Evolutionary conservation across 257 asterid species (phyloP).

Genomic region (Handroanthus guayacan): DNA sequence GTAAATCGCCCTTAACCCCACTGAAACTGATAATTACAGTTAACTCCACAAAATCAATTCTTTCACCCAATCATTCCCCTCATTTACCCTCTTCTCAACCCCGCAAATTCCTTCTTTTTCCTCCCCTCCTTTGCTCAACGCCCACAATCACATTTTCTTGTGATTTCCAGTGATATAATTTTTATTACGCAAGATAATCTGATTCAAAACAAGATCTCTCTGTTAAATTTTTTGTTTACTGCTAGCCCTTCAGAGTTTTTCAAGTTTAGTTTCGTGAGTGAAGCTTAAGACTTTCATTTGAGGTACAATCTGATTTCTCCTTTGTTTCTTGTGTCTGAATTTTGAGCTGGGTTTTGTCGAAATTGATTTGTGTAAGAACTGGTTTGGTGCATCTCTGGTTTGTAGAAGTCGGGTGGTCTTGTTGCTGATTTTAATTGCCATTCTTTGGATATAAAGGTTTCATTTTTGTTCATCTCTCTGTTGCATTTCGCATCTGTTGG

Average conservation of each 20-base stretch:
- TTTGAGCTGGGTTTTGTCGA: constrained; percentile 22
- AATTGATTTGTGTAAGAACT: neutral
- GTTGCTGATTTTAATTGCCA: constrained; percentile 3
- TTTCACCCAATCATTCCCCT: constrained; percentile 32
- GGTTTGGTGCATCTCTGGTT: constrained; percentile 23
- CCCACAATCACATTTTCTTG: constrained; percentile 18
- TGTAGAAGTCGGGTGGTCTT: constrained; percentile 15
- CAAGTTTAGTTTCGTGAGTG: constrained; percentile 25
- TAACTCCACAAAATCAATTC: constrained; percentile 29
- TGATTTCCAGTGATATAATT: constrained; percentile 17
- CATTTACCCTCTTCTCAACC: neutral
- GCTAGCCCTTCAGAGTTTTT: constrained; percentile 23
- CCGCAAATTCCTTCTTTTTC: constrained; percentile 19
- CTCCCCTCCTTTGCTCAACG: constrained; percentile 21
- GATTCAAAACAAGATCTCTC: constrained; percentile 32
- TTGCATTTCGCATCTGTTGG: constrained; percentile 12
- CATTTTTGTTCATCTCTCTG: neutral
- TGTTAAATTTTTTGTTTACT: neutral
- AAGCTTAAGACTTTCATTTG: constrained; percentile 30
- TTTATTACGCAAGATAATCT: constrained; percentile 5
- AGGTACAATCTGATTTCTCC: constrained; percentile 22
- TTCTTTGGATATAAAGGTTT: constrained; percentile 26
- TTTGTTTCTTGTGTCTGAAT: neutral
- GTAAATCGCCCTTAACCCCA: neutral
- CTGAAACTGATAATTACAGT: constrained; percentile 21